Base-by-base conservation (phyloP, 805 yeast species). In the Suhomyces sp. region DNA sequence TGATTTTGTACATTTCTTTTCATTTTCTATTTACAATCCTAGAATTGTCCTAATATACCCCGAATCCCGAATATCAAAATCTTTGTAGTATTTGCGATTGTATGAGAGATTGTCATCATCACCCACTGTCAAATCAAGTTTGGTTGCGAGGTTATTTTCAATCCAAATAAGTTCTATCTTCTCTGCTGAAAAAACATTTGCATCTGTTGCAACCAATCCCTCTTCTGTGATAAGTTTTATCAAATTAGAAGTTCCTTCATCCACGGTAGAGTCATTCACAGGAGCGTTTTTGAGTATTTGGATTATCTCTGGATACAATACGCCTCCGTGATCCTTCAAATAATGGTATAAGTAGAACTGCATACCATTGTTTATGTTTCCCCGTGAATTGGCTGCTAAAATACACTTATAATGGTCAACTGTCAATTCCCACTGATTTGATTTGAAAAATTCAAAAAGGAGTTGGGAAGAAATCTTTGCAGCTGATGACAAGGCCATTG, bases 401-500 rank as follows among this genome's bases (percentile, higher is more conserved):
- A 67, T 44, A 14, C 44, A 37, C 8, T 38, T 30, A 42, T 58
- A 58, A 16, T 49, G 42, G 2, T 42, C 29, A 8, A 42, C 41
- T 4, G 54, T 44, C 2, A 57, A 10, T 2, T 19, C 16, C 3
- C 35, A 20, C 0, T 28, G 21, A 1, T 23, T 35, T 2, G 15
- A 6, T 20, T 48, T 48, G 33, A 64, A 41, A 31, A 47, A 52
- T 15, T 46, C 27, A 37, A 46, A 60, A 5, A 63, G 25, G 1
- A 41, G 29, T 6, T 56, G 19, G 1, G 70, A 56, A 7, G 55
- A 53, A 18, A 43, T 34, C 37, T 56, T 60, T 6, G 57, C 47
- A 0, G 63, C 59, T 4, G 54, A 46, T 0, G 66, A 56, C 13
- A 41, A 44, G 4, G 61, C 44, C 14, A 65, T 19, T 5, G 67